A percentile compares a stretch with the other conserved stretches of the same genome.
Conservation (phyloP, 139 green algal species). For the Chlorella sp. region DNA sequence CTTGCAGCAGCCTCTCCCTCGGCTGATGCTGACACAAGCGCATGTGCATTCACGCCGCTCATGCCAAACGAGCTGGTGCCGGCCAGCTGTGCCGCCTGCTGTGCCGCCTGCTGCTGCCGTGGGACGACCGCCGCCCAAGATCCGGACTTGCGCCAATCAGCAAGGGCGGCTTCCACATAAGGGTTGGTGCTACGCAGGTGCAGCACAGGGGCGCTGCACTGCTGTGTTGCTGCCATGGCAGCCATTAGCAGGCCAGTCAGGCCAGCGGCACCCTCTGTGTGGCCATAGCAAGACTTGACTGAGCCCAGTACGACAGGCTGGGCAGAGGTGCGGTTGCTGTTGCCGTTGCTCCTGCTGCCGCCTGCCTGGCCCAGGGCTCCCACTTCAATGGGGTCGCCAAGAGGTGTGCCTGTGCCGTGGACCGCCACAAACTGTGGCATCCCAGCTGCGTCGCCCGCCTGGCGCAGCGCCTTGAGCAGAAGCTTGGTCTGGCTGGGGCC, state of each 20-base stretch:
- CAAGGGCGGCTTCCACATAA: constrained; percentile 42
- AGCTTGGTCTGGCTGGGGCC: constrained; percentile 75
- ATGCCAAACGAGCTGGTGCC: constrained; percentile 64
- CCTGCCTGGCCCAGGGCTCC: constrained; percentile 17
- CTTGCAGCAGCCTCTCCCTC: background rate
- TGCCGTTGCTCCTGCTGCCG: no score
- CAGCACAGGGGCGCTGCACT: constrained; percentile 32
- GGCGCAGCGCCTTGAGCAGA: constrained; percentile 52
- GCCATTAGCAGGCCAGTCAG: constrained; percentile 75
- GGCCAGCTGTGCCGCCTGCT: background rate
- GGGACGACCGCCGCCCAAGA: background rate
- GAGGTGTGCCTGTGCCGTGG: constrained; percentile 63
- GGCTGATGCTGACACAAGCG: constrained; percentile 2
- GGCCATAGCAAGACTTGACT: constrained; percentile 60
- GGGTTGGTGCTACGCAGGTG: constrained; percentile 77
- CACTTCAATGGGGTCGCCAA: constrained; percentile 59
- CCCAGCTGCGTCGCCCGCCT: background rate
- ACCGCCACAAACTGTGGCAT: constrained; percentile 26
- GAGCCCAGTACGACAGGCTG: constrained; percentile 42
- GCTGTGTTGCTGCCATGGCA: background rate
- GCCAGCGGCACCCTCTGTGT: constrained; percentile 66
- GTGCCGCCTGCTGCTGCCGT: background rate
- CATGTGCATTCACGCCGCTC: constrained; percentile 61
- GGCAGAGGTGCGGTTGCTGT: no score
- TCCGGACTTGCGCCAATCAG: background rate